Evolutionary conservation across 108 stramenopile species (phyloP).

Genomic region (Pseudonitzschia multistriata): DNA sequence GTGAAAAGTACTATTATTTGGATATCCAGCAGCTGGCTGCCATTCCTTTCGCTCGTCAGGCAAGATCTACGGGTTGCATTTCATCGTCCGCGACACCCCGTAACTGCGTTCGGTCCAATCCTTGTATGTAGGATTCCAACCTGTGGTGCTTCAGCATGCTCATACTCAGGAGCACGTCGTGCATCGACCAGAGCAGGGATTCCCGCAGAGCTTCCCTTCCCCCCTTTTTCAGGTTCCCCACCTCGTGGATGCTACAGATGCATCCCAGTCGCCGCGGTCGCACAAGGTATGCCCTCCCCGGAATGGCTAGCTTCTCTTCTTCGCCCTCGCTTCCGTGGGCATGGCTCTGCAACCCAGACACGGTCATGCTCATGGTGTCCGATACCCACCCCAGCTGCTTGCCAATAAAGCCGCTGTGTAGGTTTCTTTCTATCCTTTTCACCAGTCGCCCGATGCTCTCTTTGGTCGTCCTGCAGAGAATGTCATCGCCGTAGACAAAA

Average conservation of each 20-base stretch:
- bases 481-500: conserved; percentile 81
- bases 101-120: conserved; percentile 72
- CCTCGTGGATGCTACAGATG: conserved; percentile 80
- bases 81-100: conserved; percentile 36
- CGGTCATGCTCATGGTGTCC: conserved; percentile 69
- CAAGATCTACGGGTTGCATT: not conserved
- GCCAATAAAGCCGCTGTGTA: conserved; percentile 46
- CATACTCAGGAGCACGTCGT: conserved; percentile 77
- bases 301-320: conserved; percentile 57
- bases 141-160: conserved; percentile 82
- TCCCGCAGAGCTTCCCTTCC: conserved; percentile 78
- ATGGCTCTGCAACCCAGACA: conserved; percentile 60
- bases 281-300: conserved; percentile 71
- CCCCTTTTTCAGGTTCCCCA: conserved; percentile 58
- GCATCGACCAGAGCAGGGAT: conserved; percentile 79
- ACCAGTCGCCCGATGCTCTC: conserved; percentile 54
- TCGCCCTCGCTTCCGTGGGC: conserved; percentile 67
- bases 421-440: conserved; percentile 40
- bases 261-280: conserved; percentile 71
- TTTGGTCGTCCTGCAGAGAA: conserved; percentile 63
- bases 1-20: too few relatives aligned
- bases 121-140: conserved; percentile 73
- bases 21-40: too few relatives aligned
- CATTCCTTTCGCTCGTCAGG: not conserved
- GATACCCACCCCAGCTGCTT: conserved; percentile 66